Conservation (phyloP, 768 basidiomycete species). For the Hemileccinum rubropunctum region DNA sequence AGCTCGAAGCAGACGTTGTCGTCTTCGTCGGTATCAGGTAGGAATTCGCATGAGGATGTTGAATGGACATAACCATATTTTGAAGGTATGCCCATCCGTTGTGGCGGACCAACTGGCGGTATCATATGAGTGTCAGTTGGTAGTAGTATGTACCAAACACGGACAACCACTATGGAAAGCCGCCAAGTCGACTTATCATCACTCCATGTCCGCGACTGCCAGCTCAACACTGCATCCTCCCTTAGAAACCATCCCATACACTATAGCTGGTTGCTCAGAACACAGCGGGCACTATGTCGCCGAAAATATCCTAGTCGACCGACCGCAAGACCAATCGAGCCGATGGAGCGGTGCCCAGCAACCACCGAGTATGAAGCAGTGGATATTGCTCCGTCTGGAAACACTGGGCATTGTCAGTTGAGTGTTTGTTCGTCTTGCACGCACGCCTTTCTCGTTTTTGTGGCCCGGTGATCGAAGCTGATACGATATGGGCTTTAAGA, state of each 20-base stretch:
- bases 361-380: conserved; percentile 55
- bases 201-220: too few species aligned
- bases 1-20: too few species aligned
- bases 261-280: conserved; percentile 60
- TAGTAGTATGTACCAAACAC: too few species aligned
- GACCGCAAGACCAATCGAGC: conserved; percentile 60
- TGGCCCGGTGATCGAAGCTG: neutral
- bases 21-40: too few species aligned
- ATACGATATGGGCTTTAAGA: conserved; percentile 37
- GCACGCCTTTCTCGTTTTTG: neutral
- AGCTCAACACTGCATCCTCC: neutral
- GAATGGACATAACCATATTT: too few species aligned
- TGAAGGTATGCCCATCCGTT: too few species aligned
- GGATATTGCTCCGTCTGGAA: conserved; percentile 68
- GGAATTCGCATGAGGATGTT: too few species aligned
- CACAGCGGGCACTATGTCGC: conserved; percentile 69
- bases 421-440: conserved; percentile 24
- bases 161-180: too few species aligned
- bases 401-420: conserved; percentile 63
- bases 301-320: conserved; percentile 66
- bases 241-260: conserved; percentile 40
- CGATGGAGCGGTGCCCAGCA: conserved; percentile 75
- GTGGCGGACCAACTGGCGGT: too few species aligned
- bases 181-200: too few species aligned
- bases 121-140: too few species aligned